Percentiles rank a stretch among this genome's conserved stretches.
These are phyloP conservation scores for Trametes coccinea DNA, from an alignment of 768 basidiomycete genomes.

Conservation along the genomic window DNA sequence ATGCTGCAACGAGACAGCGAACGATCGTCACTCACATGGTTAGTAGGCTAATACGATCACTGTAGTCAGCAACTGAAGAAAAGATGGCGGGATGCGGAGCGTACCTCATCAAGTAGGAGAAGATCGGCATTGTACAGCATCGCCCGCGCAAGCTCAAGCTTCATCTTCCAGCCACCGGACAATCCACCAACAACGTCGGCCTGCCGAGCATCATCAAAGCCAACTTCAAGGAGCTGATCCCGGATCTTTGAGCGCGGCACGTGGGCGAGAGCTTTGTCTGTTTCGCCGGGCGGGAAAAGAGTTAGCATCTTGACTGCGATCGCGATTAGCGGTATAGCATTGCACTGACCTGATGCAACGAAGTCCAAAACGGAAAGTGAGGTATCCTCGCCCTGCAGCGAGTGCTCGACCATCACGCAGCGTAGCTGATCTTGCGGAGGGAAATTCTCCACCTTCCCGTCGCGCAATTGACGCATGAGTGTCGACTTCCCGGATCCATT, in stretches of 20 bases:
- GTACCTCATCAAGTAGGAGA: conserved; percentile 81
- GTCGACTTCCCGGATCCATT: conserved; percentile 97
- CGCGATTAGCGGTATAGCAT: not conserved
- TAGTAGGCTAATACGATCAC: conserved; percentile 64
- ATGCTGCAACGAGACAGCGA: conserved; percentile 17
- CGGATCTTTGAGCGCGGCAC: conserved; percentile 72
- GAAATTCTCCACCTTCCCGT: conserved; percentile 96
- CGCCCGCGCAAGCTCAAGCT: conserved; percentile 91
- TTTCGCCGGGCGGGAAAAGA: not conserved
- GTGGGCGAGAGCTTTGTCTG: conserved; percentile 68
- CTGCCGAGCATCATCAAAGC: conserved; percentile 88
- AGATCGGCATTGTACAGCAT: conserved; percentile 96
- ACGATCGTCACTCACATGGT: conserved; percentile 64
- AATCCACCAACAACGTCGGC: conserved; percentile 82
- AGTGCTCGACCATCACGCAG: conserved; percentile 97
- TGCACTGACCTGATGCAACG: conserved; percentile 71
- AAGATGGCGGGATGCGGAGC: conserved; percentile 1
- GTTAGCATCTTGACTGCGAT: not conserved
- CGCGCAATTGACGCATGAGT: conserved; percentile 91
- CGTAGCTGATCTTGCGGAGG: conserved; percentile 84
- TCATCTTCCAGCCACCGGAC: conserved; percentile 99
- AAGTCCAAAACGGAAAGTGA: conserved; percentile 85
- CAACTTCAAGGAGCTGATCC: conserved; percentile 81
- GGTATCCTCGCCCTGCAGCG: conserved; percentile 90
- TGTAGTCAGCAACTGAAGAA: conserved; percentile 17